Evolutionary conservation across 2,329 filamentous ascomycete genomes (phyloP).

Genomic region (Lecanoromycetidae sp.): DNA sequence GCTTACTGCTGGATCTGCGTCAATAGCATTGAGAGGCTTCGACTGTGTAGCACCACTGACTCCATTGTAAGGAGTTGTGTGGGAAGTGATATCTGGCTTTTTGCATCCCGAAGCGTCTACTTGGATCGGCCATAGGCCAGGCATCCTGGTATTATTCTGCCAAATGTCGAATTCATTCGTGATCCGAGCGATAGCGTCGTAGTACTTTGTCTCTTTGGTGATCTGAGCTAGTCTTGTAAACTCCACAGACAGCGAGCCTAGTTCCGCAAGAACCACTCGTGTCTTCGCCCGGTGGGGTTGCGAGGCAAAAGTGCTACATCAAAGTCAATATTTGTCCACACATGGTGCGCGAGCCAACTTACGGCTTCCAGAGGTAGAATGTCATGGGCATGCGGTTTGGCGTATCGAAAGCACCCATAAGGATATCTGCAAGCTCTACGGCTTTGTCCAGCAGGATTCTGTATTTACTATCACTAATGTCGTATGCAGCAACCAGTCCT

Average conservation of each 20-base stretch:
- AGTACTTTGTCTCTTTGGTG: conserved; percentile 70
- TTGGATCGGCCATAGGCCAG: conserved; percentile 67
- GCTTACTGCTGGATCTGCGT: not conserved
- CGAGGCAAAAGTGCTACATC: conserved; percentile 38
- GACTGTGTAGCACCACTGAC: not conserved
- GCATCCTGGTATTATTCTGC: conserved; percentile 58
- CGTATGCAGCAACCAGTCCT: conserved; percentile 73
- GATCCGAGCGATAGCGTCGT: conserved; percentile 77
- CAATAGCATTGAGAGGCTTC: conserved; percentile 3
- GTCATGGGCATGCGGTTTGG: conserved; percentile 85
- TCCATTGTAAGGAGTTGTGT: not conserved
- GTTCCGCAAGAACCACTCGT: conserved; percentile 50
- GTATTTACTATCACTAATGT: conserved; percentile 56
- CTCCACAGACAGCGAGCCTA: conserved; percentile 72
- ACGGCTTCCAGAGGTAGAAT: conserved; percentile 67
- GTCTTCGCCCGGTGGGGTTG: conserved; percentile 51
- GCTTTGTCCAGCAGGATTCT: conserved; percentile 63
- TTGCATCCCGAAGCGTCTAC: conserved; percentile 75
- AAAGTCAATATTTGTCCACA: not conserved
- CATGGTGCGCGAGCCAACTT: conserved; percentile 20
- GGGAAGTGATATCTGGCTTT: conserved; percentile 19
- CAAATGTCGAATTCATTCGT: conserved; percentile 66
- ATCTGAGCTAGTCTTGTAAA: conserved; percentile 82
- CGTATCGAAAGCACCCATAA: conserved; percentile 78
- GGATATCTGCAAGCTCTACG: conserved; percentile 62